Evolutionary conservation across 768 basidiomycete genomes (phyloP), one percentile per base, ranked within the genome.

Genomic region (Myochromella boudieri): DNA sequence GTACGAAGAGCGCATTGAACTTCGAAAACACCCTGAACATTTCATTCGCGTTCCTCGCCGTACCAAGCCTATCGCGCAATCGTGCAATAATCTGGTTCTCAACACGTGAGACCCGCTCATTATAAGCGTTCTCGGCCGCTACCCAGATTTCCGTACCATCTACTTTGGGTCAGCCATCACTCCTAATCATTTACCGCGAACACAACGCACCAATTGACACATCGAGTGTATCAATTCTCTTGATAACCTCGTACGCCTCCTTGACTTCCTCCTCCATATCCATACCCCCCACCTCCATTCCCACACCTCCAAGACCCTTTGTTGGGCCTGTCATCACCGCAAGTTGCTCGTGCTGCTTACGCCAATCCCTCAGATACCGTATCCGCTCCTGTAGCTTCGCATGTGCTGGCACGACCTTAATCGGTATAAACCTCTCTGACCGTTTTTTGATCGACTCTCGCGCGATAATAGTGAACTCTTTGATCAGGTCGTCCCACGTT

Each of bases 11-110:
- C 0, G 94, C 91, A 63, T 99, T 98, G 75, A 97, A 98, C 68
- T 95, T 95, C 14, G 92, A 95, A 68, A 99, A 98, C 36, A 98
- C 95, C 42, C 95, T 80, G 70, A 99, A 98, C 97, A 98, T 99
- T 70, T 98, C 97, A 64, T 97, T 95, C 12, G 97, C 95, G 64
- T 97, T 99, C 25, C 94, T 74, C 18, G 97, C 97, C 12, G 93
- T 95, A 11, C 93, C 97, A 9, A 98, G 76, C 48, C 91, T 77
- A 66, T 97, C 95, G 20, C 95, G 78, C 37, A 99, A 66, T 26
- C 91, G 77, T 12, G 95, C 88, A 64, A 98, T 98, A 61, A 98
- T 98, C 65, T 97, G 95, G 68, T 97, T 97, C 71, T 99, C 97
- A 15, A 99, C 95, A 10, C 95, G 77, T 2, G 97, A 88, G 20